Percentiles rank a stretch among this genome's conserved stretches.
Conservation (phyloP, 163 green algal genomes). For the Picocystis sp. region DNA sequence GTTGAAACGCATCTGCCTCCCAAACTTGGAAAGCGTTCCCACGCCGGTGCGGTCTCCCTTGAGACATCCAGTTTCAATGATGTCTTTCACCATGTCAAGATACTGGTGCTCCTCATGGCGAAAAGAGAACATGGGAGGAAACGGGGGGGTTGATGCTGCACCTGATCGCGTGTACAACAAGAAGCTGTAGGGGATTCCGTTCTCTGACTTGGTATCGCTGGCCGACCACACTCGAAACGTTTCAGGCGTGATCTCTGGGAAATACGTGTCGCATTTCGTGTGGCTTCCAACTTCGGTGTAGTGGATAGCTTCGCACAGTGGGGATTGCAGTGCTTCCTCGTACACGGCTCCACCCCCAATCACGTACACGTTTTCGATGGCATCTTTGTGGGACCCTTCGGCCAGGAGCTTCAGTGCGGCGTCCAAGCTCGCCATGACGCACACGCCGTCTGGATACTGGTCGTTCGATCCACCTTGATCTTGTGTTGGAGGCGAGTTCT, state of each 20-base stretch:
- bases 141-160: constrained; percentile 1
- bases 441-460: constrained; percentile 15
- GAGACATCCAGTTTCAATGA: constrained; percentile 57
- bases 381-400: constrained; percentile 4
- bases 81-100: constrained; percentile 70
- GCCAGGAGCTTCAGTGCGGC: constrained; percentile 50
- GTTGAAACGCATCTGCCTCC: constrained; percentile 74
- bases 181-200: constrained; percentile 17
- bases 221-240: constrained; percentile 59
- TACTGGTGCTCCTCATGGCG: constrained; percentile 90
- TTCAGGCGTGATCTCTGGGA: constrained; percentile 51
- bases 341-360: constrained; percentile 90
- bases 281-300: constrained; percentile 52
- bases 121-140: constrained; percentile 39
- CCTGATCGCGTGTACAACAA: constrained; percentile 13
- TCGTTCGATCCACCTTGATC: too few relatives aligned
- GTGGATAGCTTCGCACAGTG: constrained; percentile 64
- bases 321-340: constrained; percentile 43
- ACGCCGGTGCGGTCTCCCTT: constrained; percentile 88
- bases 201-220: constrained; percentile 31
- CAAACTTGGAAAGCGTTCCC: constrained; percentile 82
- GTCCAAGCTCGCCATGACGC: constrained; percentile 44
- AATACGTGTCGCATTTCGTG: constrained; percentile 74
- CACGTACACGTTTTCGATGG: constrained; percentile 79
- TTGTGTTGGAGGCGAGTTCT: constrained; percentile 15